These are phyloP conservation scores for Cutaneotrichosporon sp. DNA, from an alignment of 1,284 basidiomycete genomes.

Conservation along the genomic window DNA sequence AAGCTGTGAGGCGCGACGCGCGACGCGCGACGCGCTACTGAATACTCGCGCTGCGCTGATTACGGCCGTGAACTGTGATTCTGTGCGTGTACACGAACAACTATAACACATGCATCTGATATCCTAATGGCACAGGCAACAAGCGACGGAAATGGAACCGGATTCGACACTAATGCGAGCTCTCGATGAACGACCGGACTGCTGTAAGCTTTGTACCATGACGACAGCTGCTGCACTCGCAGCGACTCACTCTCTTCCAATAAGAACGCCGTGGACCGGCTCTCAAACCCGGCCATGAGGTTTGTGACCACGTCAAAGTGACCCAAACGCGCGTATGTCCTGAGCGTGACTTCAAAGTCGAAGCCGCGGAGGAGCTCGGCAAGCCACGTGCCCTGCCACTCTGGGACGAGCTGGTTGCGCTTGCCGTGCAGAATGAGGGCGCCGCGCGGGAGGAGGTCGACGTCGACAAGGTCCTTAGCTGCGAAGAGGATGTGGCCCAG, in stretches of 20 bases:
- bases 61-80: too few species aligned
- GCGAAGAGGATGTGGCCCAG: slow-evolving; percentile 53
- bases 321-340: slow-evolving; percentile 46
- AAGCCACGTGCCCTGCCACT: slow-evolving; percentile 50
- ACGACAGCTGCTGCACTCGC: not conserved
- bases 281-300: slow-evolving; percentile 41
- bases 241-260: slow-evolving; percentile 30
- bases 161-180: not conserved
- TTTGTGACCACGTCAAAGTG: slow-evolving; percentile 48
- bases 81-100: not conserved
- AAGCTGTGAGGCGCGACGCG: too few species aligned
- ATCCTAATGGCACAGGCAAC: not conserved
- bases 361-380: slow-evolving; percentile 51
- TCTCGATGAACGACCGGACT: slow-evolving; percentile 18
- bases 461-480: slow-evolving; percentile 49
- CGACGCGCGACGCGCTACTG: too few species aligned
- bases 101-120: slow-evolving; percentile 7
- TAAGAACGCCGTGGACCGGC: slow-evolving; percentile 24
- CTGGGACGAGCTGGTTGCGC: slow-evolving; percentile 36
- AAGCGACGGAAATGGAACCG: not conserved
- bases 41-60: too few species aligned
- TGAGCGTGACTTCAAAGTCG: slow-evolving; percentile 48
- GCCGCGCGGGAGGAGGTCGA: slow-evolving; percentile 43
- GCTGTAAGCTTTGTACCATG: not conserved
- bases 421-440: slow-evolving; percentile 52